phyloP scores from a whole-genome alignment of 345 rosid species.

The Lepidium aucheri region DNA sequence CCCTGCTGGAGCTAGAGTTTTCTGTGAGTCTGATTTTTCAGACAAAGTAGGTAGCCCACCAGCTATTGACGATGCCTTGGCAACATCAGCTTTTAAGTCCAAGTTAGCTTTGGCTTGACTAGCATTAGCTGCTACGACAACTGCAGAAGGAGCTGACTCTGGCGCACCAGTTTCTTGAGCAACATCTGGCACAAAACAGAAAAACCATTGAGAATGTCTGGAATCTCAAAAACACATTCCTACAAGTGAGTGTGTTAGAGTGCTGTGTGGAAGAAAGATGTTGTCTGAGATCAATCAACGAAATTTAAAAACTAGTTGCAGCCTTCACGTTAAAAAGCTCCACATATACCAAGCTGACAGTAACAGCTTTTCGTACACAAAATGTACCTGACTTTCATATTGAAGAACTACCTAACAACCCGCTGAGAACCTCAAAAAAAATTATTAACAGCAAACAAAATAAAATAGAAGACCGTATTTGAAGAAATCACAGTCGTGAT shows the following conservation, averaged over 20 bases:
- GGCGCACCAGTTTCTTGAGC: conserved; percentile 12
- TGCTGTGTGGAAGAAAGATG: neutral
- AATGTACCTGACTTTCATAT: neutral
- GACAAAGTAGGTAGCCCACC: conserved; percentile 46
- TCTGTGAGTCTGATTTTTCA: conserved; percentile 37
- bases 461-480: neutral
- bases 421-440: neutral
- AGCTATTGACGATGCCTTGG: conserved; percentile 45
- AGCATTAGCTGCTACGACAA: conserved; percentile 5
- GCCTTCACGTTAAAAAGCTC: neutral
- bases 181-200: conserved; percentile 11
- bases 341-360: neutral
- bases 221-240: conserved; percentile 1
- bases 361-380: neutral
- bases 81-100: conserved; percentile 24
- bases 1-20: conserved; percentile 46
- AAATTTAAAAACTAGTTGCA: neutral
- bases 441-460: neutral
- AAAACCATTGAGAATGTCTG: conserved; percentile 24
- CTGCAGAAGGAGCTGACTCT: conserved; percentile 8
- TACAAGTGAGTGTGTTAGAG: neutral
- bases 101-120: neutral
- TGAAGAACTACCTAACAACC: neutral
- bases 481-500: neutral
- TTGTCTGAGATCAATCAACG: neutral